A percentile compares a stretch with the other conserved stretches of the same genome.
phyloP scores from a whole-genome alignment of 345 rosid genomes.

The Chamaenerion angustifolium region DNA sequence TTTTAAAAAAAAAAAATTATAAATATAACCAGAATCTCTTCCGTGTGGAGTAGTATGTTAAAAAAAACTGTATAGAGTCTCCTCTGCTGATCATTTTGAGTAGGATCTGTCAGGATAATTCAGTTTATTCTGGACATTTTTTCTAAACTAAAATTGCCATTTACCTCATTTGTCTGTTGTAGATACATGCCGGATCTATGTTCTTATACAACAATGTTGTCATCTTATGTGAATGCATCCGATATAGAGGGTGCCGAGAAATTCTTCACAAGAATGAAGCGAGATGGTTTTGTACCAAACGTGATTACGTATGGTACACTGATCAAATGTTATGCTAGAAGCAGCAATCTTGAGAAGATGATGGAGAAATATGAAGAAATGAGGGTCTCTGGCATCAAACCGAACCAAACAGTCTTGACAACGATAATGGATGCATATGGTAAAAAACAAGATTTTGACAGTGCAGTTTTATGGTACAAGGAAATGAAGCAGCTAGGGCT shows the following conservation, averaged over 20 bases:
- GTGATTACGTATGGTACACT: constrained; percentile 65
- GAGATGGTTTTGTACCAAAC: constrained; percentile 56
- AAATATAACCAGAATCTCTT: no score
- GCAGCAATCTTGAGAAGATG: constrained; percentile 52
- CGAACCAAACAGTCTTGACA: constrained; percentile 70
- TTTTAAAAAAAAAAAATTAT: no score
- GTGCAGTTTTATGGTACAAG: constrained; percentile 72
- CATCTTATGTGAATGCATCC: constrained; percentile 76
- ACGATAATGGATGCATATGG: constrained; percentile 89
- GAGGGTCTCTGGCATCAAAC: constrained; percentile 41
- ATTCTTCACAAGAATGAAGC: constrained; percentile 61
- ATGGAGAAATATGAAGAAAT: constrained; percentile 63
- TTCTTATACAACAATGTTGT: constrained; percentile 88
- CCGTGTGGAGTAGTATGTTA: no score
- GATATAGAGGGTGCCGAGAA: constrained; percentile 96
- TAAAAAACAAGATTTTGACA: constrained; percentile 59
- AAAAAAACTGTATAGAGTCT: no score
- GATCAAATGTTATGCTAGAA: constrained; percentile 81
- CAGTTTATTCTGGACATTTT: neutral
- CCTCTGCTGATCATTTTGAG: neutral
- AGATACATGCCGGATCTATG: constrained; percentile 70
- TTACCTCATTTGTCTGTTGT: neutral
- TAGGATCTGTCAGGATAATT: neutral
- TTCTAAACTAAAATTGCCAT: no score
- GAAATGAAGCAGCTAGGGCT: constrained; percentile 66